Base-by-base conservation (phyloP, 2,329 filamentous ascomycete genomes). In the Sporothrix sp. region DNA sequence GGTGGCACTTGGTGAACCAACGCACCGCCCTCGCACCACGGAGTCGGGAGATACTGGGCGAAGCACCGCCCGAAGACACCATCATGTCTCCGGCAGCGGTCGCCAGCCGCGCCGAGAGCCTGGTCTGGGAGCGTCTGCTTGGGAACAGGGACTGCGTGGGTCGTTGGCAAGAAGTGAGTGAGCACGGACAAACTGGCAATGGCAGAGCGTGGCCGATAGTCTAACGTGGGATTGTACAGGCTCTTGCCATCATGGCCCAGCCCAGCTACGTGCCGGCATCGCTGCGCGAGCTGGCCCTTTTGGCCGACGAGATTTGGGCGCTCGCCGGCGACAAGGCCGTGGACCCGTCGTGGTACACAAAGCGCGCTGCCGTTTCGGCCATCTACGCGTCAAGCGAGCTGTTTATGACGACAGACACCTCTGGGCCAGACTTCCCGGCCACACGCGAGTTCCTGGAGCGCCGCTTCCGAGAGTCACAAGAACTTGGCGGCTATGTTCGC, bases 241-340 rank as follows among this genome's bases (percentile, higher is more conserved):
- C 91, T 39, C 75, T 97, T 3, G 89, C 87, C 4, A 73, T 95
- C 55, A 95, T 96, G 86, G 88, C 89, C 4, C 82, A 94, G 52
- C 86, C 88, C 0, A 79, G 76, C 54, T 85, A 91, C 65, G 76
- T 94, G 30, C 79, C 87, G 0, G 69, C 79, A 8, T 90, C 89
- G 0, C 64, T 96, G 3, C 75, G 75, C 39, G 93, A 97, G 68
- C 78, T 98, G 4, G 82, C 85, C 37, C 73, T 78, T 45, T 79
- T 98, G 4, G 78, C 85, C n/a, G 91, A 96, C 65, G 93, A 98
- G 66, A 94, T 98, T 47, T 87, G 85, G 75, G 89, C 85, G 61
- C 78, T 95, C 4, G 80, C 91, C 0, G 87, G 88, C 46, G 93
- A 97, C 66, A 73, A 70, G 20, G 78, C 82, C 20, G 86, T 96